Percentiles rank a stretch among this genome's conserved stretches.
These are phyloP conservation scores for Geotrichum cucujoidarum DNA, from an alignment of 1,139 yeast genomes.

Conservation along the genomic window DNA sequence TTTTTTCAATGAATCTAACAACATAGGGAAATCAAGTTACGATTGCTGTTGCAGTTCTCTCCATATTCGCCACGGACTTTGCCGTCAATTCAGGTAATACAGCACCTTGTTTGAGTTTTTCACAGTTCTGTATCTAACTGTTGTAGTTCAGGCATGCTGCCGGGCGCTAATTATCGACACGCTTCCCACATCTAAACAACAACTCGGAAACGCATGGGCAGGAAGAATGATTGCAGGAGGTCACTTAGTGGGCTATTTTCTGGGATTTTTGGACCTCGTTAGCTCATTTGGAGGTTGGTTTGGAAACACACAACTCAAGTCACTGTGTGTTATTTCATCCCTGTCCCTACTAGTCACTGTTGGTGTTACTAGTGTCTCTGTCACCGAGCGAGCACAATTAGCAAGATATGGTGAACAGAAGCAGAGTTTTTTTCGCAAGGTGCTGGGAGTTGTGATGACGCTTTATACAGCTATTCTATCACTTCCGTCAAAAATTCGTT, in stretches of 20 bases:
- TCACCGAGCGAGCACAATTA: conserved; percentile 27
- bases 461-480: conserved; percentile 23
- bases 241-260: conserved; percentile 50
- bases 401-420: conserved; percentile 15
- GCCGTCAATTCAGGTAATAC: conserved; percentile 41
- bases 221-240: conserved; percentile 61
- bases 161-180: conserved; percentile 57
- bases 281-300: conserved; percentile 36
- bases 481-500: conserved; percentile 28
- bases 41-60: conserved; percentile 46
- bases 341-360: conserved; percentile 40
- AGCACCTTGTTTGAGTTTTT: neutral
- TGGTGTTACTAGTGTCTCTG: conserved; percentile 40
- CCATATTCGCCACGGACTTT: conserved; percentile 51
- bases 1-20: neutral
- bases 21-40: conserved; percentile 23
- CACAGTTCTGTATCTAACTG: neutral
- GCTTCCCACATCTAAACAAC: conserved; percentile 50
- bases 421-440: conserved; percentile 14
- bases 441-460: conserved; percentile 23
- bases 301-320: conserved; percentile 49
- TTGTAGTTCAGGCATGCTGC: conserved; percentile 53
- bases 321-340: conserved; percentile 45
- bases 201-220: conserved; percentile 65
- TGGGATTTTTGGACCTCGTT: conserved; percentile 45